Conservation (phyloP, 2,329 filamentous ascomycete species). For the Tolypocladium ophioglossoides region DNA sequence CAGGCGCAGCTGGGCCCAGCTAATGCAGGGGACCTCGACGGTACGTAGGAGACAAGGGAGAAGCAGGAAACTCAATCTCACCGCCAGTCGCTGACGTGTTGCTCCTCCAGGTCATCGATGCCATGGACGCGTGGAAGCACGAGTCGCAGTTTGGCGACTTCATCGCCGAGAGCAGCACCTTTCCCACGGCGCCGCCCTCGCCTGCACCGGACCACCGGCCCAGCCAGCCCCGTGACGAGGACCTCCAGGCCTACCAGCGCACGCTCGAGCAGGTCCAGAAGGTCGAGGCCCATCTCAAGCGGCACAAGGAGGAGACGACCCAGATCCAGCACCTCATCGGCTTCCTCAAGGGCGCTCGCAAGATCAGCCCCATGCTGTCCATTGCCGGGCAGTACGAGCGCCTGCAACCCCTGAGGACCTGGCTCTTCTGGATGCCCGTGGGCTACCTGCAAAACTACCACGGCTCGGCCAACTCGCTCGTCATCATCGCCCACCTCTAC, state of each 20-base stretch:
- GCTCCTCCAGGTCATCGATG: slow-evolving; percentile 60
- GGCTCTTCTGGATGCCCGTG: slow-evolving; percentile 94
- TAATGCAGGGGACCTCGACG: slow-evolving; percentile 84
- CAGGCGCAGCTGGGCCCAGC: slow-evolving; percentile 85
- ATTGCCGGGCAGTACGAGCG: slow-evolving; percentile 83
- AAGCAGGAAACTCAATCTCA: neutral
- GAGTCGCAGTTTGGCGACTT: slow-evolving; percentile 79
- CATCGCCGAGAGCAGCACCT: slow-evolving; percentile 68
- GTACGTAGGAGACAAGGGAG: slow-evolving; percentile 38
- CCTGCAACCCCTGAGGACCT: slow-evolving; percentile 76
- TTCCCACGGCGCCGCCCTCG: slow-evolving; percentile 55
- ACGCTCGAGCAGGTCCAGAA: slow-evolving; percentile 57
- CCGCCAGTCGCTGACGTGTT: neutral
- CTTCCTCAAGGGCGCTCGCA: slow-evolving; percentile 62
- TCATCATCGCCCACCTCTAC: slow-evolving; percentile 87
- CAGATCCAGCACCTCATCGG: slow-evolving; percentile 58
- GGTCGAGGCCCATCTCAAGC: slow-evolving; percentile 57
- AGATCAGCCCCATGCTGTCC: slow-evolving; percentile 57
- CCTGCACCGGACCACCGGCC: slow-evolving; percentile 51
- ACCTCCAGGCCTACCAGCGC: slow-evolving; percentile 56
- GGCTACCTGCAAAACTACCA: slow-evolving; percentile 69
- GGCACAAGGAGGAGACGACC: slow-evolving; percentile 58
- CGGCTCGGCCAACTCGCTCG: slow-evolving; percentile 64
- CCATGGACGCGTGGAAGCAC: slow-evolving; percentile 86
- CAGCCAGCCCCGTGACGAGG: slow-evolving; percentile 56